phyloP scores from a whole-genome alignment of 202 grass and related monocot species.

The Panicum hallii region DNA sequence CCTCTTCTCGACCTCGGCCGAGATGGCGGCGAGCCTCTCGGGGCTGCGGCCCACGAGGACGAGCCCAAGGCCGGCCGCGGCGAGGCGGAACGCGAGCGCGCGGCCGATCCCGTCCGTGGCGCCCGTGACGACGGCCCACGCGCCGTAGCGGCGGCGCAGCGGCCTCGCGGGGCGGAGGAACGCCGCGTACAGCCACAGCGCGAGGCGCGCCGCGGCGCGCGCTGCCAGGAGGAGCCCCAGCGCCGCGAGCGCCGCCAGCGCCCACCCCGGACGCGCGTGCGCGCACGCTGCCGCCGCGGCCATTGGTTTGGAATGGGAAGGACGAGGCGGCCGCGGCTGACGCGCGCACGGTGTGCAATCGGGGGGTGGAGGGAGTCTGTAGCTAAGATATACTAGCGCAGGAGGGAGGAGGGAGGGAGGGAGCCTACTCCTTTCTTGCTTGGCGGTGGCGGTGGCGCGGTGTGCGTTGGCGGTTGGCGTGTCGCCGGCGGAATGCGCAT shows the following conservation, averaged over 20 bases:
- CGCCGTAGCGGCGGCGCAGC: conserved; percentile 54
- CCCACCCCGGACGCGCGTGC: conserved; percentile 47
- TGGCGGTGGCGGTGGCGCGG: too few relatives aligned
- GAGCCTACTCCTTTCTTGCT: too few relatives aligned
- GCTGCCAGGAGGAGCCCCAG: conserved; percentile 41
- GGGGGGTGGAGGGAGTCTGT: too few relatives aligned
- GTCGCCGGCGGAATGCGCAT: too few relatives aligned
- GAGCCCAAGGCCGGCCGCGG: conserved; percentile 42
- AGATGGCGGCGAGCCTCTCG: conserved; percentile 54
- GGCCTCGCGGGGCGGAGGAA: conserved; percentile 64
- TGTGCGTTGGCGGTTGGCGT: too few relatives aligned
- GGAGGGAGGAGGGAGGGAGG: too few relatives aligned
- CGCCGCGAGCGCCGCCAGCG: conserved; percentile 28
- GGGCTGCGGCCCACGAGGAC: conserved; percentile 66
- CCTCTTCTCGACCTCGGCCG: conserved; percentile 14
- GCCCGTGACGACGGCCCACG: conserved; percentile 70
- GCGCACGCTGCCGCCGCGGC: too few relatives aligned
- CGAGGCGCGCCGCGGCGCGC: conserved; percentile 31
- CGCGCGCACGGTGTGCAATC: too few relatives aligned
- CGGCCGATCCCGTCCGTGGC: conserved; percentile 72
- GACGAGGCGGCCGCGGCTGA: too few relatives aligned
- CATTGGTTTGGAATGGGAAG: too few relatives aligned
- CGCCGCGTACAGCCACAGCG: conserved; percentile 55
- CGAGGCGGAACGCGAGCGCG: conserved; percentile 57
- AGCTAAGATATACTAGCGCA: too few relatives aligned